phyloP scores from a whole-genome alignment of 2,329 filamentous ascomycete genomes.

The Aspergillus bombycis region DNA sequence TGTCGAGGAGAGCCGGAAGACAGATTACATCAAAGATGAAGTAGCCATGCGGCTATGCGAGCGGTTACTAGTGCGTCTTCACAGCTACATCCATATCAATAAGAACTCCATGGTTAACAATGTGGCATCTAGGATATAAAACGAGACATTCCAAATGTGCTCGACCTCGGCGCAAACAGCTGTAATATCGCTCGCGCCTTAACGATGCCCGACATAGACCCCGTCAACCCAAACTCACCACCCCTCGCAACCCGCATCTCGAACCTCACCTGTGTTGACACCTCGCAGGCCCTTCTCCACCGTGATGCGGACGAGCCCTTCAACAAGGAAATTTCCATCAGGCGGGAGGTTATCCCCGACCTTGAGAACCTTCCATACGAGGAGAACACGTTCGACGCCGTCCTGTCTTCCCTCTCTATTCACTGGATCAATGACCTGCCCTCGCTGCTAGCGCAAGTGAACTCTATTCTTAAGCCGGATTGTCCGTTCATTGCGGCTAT shows the following conservation, averaged over 20 bases:
- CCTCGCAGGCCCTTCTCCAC: slow-evolving; percentile 75
- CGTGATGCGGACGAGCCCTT: slow-evolving; percentile 70
- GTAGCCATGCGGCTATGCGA: slow-evolving; percentile 84
- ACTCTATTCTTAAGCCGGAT: slow-evolving; percentile 85
- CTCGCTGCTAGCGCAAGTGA: slow-evolving; percentile 79
- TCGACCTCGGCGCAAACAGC: slow-evolving; percentile 93
- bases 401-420: slow-evolving; percentile 83
- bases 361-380: slow-evolving; percentile 74
- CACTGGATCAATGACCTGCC: slow-evolving; percentile 99
- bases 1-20: slow-evolving; percentile 71
- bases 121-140: slow-evolving; percentile 74
- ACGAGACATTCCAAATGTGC: slow-evolving; percentile 76
- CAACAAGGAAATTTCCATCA: slow-evolving; percentile 73
- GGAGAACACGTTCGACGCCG: slow-evolving; percentile 79
- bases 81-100: background rate
- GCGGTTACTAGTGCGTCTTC: slow-evolving; percentile 68
- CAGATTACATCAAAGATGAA: slow-evolving; percentile 93
- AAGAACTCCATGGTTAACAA: background rate
- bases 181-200: slow-evolving; percentile 90
- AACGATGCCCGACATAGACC: slow-evolving; percentile 68
- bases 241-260: slow-evolving; percentile 73
- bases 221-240: slow-evolving; percentile 42
- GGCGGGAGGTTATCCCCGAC: slow-evolving; percentile 70
- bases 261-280: slow-evolving; percentile 78
- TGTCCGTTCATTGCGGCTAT: slow-evolving; percentile 92